A percentile compares a stretch with the other conserved stretches of the same genome.
Evolutionary conservation across 495 filamentous ascomycete species (phyloP).

Genomic region (Penicillium pulvis): DNA sequence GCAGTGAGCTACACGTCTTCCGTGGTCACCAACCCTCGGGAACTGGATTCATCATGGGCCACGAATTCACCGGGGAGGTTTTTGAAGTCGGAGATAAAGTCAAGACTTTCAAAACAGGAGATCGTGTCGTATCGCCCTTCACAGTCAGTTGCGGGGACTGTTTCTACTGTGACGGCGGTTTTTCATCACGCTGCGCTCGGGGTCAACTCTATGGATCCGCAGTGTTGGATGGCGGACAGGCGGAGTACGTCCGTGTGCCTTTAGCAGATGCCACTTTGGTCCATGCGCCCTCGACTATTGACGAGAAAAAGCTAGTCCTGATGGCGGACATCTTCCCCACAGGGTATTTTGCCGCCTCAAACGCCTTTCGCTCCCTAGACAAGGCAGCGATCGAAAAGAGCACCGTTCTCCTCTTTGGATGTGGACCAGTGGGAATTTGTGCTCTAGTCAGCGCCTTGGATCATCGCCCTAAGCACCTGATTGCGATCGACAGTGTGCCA

Average conservation of each 20-base stretch:
- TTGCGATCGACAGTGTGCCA: slow-evolving; percentile 79
- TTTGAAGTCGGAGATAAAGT: slow-evolving; percentile 22
- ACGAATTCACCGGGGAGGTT: slow-evolving; percentile 32
- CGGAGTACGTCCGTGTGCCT: slow-evolving; percentile 83
- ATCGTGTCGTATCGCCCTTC: slow-evolving; percentile 60
- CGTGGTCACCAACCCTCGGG: slow-evolving; percentile 38
- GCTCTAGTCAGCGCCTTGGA: slow-evolving; percentile 76
- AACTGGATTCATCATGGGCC: slow-evolving; percentile 68
- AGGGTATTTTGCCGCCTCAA: slow-evolving; percentile 79
- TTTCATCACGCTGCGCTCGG: slow-evolving; percentile 60
- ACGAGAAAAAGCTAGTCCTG: slow-evolving; percentile 74
- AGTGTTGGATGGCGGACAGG: slow-evolving; percentile 78
- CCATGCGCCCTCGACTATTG: slow-evolving; percentile 65
- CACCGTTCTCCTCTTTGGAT: slow-evolving; percentile 77
- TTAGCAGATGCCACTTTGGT: slow-evolving; percentile 77
- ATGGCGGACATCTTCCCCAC: slow-evolving; percentile 64
- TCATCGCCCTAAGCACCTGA: slow-evolving; percentile 69
- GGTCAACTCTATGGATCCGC: slow-evolving; percentile 69
- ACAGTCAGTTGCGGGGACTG: slow-evolving; percentile 69
- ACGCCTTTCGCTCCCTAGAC: slow-evolving; percentile 65
- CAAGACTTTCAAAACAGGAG: slow-evolving; percentile 62
- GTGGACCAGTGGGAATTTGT: slow-evolving; percentile 84
- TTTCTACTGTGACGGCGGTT: slow-evolving; percentile 71
- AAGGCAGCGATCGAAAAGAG: slow-evolving; percentile 56
- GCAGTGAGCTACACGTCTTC: slow-evolving; percentile 33